phyloP scores from a whole-genome alignment of 345 rosid genomes.

The Physaria fendleri region DNA sequence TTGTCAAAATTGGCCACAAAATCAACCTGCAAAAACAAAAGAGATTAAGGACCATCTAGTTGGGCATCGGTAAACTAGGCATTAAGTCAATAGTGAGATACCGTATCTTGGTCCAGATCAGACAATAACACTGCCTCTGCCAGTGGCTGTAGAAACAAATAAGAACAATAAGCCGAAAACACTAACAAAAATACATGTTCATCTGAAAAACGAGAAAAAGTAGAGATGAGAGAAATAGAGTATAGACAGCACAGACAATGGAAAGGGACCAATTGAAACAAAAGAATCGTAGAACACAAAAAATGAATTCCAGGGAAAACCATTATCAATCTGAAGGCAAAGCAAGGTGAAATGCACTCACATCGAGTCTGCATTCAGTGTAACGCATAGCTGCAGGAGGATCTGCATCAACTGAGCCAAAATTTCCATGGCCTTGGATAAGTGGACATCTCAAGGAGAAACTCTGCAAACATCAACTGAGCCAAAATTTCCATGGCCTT shows the following conservation, averaged over 20 bases:
- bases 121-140: constrained; percentile 80
- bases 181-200: not conserved
- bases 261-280: not conserved
- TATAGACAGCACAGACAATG: not conserved
- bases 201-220: not conserved
- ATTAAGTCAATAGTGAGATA: constrained; percentile 20
- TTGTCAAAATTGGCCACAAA: constrained; percentile 87
- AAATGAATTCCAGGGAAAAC: not conserved
- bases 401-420: constrained; percentile 94
- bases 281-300: not conserved
- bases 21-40: constrained; percentile 59
- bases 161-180: not conserved
- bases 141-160: constrained; percentile 48
- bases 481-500: constrained; percentile 97
- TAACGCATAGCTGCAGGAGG: constrained; percentile 99
- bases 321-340: not conserved
- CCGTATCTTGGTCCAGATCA: constrained; percentile 82
- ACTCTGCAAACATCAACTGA: constrained; percentile 85
- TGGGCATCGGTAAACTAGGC: not conserved
- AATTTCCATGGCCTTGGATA: constrained; percentile 92
- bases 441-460: constrained; percentile 86
- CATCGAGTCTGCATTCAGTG: constrained; percentile 92
- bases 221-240: not conserved
- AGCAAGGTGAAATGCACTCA: constrained; percentile 32
- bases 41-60: constrained; percentile 7